A percentile compares a stretch with the other conserved stretches of the same genome.
Conservation (phyloP, 768 basidiomycete species). For the Pholiota molesta region DNA sequence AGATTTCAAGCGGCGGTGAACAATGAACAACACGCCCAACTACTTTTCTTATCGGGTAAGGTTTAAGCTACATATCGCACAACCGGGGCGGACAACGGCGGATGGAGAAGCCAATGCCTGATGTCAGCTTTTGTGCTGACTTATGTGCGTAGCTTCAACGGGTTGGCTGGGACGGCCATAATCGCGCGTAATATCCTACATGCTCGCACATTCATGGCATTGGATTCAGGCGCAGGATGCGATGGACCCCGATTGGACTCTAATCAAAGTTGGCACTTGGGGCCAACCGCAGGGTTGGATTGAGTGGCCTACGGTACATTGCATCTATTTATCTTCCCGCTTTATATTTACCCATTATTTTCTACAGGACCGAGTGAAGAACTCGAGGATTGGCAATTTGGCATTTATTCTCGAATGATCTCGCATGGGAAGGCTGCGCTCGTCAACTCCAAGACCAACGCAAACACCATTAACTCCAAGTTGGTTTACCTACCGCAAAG, state of each 20-base stretch:
- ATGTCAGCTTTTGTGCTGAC: conserved; percentile 6
- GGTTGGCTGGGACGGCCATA: conserved; percentile 70
- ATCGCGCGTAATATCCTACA: conserved; percentile 69
- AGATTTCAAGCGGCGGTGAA: conserved; percentile 46
- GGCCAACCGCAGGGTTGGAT: conserved; percentile 73
- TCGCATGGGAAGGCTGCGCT: conserved; percentile 69
- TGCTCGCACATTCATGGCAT: conserved; percentile 84
- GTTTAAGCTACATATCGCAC: neutral
- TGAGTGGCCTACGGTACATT: conserved; percentile 70
- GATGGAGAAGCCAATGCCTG: too few species aligned
- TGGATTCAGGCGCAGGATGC: conserved; percentile 78
- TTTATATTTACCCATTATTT: neutral
- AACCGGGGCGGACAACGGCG: too few species aligned
- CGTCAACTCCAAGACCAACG: conserved; percentile 57
- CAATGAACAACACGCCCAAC: conserved; percentile 42
- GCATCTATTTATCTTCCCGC: neutral
- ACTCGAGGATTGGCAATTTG: conserved; percentile 66
- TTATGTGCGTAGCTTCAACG: conserved; percentile 28
- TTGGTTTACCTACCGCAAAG: conserved; percentile 84
- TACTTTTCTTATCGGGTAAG: conserved; percentile 47
- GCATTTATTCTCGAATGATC: conserved; percentile 85
- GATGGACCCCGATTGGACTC: conserved; percentile 72
- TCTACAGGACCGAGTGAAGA: conserved; percentile 39
- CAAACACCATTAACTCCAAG: conserved; percentile 51
- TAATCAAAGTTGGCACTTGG: conserved; percentile 58